Conservation (phyloP, 1,284 basidiomycete species). For the Ustilago shanxiensis region DNA sequence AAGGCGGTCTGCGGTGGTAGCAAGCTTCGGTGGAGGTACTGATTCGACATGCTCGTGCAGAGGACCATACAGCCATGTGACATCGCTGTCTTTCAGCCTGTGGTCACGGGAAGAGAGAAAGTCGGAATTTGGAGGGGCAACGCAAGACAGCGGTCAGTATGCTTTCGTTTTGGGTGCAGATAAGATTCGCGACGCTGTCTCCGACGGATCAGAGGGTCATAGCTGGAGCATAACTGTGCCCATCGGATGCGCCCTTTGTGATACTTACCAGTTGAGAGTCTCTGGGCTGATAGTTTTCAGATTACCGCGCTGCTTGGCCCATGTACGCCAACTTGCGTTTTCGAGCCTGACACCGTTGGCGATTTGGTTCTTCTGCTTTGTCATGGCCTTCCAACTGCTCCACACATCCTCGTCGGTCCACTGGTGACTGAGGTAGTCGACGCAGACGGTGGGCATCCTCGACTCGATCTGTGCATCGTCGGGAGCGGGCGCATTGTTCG, state of each 20-base stretch:
- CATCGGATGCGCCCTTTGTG: not conserved
- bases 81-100: constrained; percentile 99
- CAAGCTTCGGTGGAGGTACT: constrained; percentile 74
- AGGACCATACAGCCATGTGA: constrained; percentile 98
- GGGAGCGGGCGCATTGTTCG: constrained; percentile 62
- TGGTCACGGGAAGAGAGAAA: not conserved
- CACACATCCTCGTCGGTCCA: constrained; percentile 99
- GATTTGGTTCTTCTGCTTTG: constrained; percentile 97
- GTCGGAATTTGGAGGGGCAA: not conserved
- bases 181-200: too few species aligned
- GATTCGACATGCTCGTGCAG: constrained; percentile 79
- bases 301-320: constrained; percentile 99
- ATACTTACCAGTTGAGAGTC: constrained; percentile 92
- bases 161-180: not conserved
- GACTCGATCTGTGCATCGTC: constrained; percentile 69
- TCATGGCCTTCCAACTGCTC: constrained; percentile 98
- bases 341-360: constrained; percentile 93
- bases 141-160: constrained; percentile 1
- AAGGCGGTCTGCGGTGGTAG: constrained; percentile 74
- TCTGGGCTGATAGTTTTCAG: constrained; percentile 95
- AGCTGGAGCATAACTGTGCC: not conserved
- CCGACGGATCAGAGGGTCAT: not conserved
- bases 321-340: constrained; percentile 98
- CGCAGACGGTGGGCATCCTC: constrained; percentile 74
- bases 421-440: constrained; percentile 84